phyloP scores from a whole-genome alignment of 495 filamentous ascomycete species.

The Lasiosphaeris hirsuta region DNA sequence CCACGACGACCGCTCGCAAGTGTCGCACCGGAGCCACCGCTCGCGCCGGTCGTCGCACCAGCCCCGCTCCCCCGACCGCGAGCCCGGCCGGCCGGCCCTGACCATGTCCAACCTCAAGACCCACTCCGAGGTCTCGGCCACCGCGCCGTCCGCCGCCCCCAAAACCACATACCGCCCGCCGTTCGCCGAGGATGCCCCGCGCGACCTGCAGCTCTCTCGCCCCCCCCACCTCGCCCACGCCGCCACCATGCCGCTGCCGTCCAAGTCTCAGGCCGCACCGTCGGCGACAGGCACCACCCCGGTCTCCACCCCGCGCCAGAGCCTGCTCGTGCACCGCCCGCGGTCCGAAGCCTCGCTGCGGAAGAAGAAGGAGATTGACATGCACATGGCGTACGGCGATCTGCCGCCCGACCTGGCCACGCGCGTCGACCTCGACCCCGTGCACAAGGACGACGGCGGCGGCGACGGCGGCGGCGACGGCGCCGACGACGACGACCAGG shows the following conservation, averaged over 20 bases:
- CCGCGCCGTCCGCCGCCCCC: constrained; percentile 38
- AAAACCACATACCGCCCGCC: constrained; percentile 39
- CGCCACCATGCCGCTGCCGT: constrained; percentile 24
- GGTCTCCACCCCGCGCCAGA: constrained; percentile 20
- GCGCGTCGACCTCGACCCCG: constrained; percentile 42
- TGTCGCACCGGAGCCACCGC: constrained; percentile 34
- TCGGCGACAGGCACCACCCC: constrained; percentile 7
- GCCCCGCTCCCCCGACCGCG: constrained; percentile 23
- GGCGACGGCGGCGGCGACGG: not conserved
- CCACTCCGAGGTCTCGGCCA: constrained; percentile 42
- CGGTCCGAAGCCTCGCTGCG: constrained; percentile 40
- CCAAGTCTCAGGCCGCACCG: not conserved
- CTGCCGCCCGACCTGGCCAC: constrained; percentile 53
- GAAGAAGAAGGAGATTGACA: constrained; percentile 65
- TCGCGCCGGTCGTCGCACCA: constrained; percentile 28
- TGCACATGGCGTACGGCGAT: constrained; percentile 83
- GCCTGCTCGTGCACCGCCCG: constrained; percentile 34
- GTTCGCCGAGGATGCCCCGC: constrained; percentile 39
- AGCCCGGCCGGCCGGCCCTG: constrained; percentile 27
- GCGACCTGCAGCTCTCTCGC: constrained; percentile 38
- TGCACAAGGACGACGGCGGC: constrained; percentile 17
- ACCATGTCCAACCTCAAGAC: constrained; percentile 42
- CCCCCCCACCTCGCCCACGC: constrained; percentile 33
- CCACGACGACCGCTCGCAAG: constrained; percentile 34
- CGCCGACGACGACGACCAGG: constrained; percentile 27